phyloP scores from a whole-genome alignment of 176 grass and related monocot species.

The Carex scoparia region DNA sequence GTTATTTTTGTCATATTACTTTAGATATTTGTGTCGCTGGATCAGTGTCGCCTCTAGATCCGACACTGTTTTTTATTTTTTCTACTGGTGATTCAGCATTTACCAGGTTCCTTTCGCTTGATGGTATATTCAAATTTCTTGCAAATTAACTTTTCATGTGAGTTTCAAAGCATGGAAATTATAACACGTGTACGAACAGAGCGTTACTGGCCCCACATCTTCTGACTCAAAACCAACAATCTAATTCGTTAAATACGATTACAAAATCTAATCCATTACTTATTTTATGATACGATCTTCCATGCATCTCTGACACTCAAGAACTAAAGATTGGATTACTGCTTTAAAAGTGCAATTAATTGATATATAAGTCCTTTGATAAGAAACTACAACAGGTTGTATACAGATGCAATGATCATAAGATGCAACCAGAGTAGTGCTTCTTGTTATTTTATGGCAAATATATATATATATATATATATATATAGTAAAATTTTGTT shows the following conservation, averaged over 20 bases:
- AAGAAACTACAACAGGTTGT: neutral
- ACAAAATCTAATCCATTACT: neutral
- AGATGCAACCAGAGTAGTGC: neutral
- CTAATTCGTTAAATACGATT: neutral
- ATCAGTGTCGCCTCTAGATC: too few relatives aligned
- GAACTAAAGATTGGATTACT: neutral
- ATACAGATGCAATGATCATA: neutral
- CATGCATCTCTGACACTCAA: neutral
- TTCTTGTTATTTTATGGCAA: neutral
- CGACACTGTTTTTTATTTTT: too few relatives aligned
- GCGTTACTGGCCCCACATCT: neutral
- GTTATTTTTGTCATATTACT: too few relatives aligned
- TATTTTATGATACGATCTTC: neutral
- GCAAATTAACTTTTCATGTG: neutral
- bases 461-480: neutral
- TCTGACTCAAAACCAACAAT: neutral
- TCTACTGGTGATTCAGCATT: neutral
- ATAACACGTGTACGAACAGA: neutral
- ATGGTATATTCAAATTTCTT: neutral
- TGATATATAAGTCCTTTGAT: neutral
- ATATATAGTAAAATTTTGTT: constrained; percentile 21
- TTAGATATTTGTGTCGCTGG: too few relatives aligned
- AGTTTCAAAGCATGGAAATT: neutral
- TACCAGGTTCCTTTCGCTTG: neutral
- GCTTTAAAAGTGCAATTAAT: neutral